Percentiles rank a stretch among this genome's conserved stretches.
These are phyloP conservation scores for Yamadazyma takamatsuzukensis DNA, from an alignment of 805 yeast genomes.

Conservation along the genomic window DNA sequence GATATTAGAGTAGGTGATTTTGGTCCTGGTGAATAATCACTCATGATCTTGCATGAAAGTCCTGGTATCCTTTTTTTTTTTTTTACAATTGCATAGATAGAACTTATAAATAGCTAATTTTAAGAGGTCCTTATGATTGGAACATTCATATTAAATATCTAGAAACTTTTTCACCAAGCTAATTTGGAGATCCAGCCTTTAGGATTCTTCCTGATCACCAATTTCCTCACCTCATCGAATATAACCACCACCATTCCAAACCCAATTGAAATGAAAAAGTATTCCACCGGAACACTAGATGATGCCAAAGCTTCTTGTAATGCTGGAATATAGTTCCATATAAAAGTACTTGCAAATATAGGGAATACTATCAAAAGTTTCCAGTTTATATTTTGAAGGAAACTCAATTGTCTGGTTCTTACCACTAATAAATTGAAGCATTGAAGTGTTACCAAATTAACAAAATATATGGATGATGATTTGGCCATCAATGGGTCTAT, in stretches of 20 bases:
- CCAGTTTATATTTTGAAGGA: slow-evolving; percentile 40
- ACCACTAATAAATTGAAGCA: slow-evolving; percentile 42
- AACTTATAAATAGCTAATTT: too few relatives aligned
- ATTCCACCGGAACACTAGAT: slow-evolving; percentile 40
- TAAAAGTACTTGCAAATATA: slow-evolving; percentile 35
- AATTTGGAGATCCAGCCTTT: slow-evolving; percentile 31
- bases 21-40: too few relatives aligned
- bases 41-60: neutral
- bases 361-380: slow-evolving; percentile 30
- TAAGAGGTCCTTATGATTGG: too few relatives aligned
- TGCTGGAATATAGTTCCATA: slow-evolving; percentile 42
- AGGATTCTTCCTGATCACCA: slow-evolving; percentile 33
- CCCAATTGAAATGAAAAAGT: slow-evolving; percentile 44
- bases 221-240: slow-evolving; percentile 43
- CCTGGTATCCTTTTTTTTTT: neutral
- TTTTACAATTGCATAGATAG: neutral
- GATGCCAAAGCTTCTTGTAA: slow-evolving; percentile 34
- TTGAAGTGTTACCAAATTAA: slow-evolving; percentile 46
- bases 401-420: slow-evolving; percentile 39
- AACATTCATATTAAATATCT: too few relatives aligned
- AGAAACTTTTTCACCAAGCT: slow-evolving; percentile 49
- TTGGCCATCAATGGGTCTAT: slow-evolving; percentile 20
- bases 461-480: slow-evolving; percentile 45
- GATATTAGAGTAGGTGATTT: slow-evolving; percentile 46
- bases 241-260: slow-evolving; percentile 38